Evolutionary conservation across 768 basidiomycete species (phyloP), one percentile per base, ranked within the genome.

Genomic region (Leccinum obscurum): DNA sequence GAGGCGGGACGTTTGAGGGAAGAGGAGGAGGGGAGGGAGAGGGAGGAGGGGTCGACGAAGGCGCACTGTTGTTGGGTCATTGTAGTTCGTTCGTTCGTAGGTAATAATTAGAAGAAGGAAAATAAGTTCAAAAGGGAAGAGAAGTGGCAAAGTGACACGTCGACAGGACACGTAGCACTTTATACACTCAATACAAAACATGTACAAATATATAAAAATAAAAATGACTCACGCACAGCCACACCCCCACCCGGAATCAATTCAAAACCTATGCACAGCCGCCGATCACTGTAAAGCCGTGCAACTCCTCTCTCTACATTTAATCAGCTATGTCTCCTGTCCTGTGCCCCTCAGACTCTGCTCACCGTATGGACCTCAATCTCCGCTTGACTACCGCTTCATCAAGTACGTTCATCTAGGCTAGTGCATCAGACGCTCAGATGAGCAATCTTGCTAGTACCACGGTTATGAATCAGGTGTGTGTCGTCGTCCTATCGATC

Each of bases 41-140:
- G 74, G 50, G 72, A 70, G 11, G 77, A 70, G 11, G 78, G 77
- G 66, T 78, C 70, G 62, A 78, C 76, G 39, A 74, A 77, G 55
- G 61, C 64, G 28, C 56, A 70, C 6, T 65, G 72, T 39, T 65
- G 30, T 35, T 35, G 65, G 20, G 70, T 44, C 71, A 73, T 74
- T 55, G 28, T 26, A 6, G 26, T 26, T 26, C 26, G 26, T 26
- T 26, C 26, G 50, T 58, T 4, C 11, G 20, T 28, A n/a, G 41
- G 50, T 26, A 51, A 35, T 32, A 10, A 32, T 10, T 60, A 37
- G 57, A 52, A 28, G 24, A 13, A 4, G 4, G 3, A 26, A 26
- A 69, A 67, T 69, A 71, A 73, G 46, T 46, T 66, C 55, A 69
- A 64, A 54, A 20, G 32, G 9, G 14, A 59, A 30, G 28, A 30